Evolutionary conservation across 805 yeast species (phyloP).

Genomic region (Saccharomyces eubayanus): DNA sequence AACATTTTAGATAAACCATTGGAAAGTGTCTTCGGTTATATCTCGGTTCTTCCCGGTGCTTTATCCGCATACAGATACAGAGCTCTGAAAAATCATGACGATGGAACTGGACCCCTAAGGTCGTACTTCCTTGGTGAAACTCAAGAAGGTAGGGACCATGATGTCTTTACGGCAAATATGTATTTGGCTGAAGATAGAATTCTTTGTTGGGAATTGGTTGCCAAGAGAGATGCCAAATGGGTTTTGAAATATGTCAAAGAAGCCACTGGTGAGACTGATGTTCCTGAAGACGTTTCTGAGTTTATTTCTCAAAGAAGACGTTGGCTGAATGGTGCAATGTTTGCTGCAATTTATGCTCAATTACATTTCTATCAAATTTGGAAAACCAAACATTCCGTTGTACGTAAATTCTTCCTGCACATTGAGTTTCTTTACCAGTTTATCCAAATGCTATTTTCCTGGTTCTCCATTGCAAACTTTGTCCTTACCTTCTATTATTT

Average conservation of each 20-base stretch:
- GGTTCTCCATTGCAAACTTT: slow-evolving; percentile 88
- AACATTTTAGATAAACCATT: slow-evolving; percentile 90
- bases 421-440: slow-evolving; percentile 86
- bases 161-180: slow-evolving; percentile 93
- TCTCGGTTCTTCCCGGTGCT: slow-evolving; percentile 92
- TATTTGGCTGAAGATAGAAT: slow-evolving; percentile 95
- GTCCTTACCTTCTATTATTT: slow-evolving; percentile 87
- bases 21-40: slow-evolving; percentile 88
- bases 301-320: slow-evolving; percentile 93
- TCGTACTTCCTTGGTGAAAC: slow-evolving; percentile 88
- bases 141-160: slow-evolving; percentile 48
- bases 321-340: slow-evolving; percentile 96
- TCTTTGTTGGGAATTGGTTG: slow-evolving; percentile 91
- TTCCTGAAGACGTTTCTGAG: slow-evolving; percentile 90
- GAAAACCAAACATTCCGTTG: slow-evolving; percentile 74
- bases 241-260: slow-evolving; percentile 83
- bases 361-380: slow-evolving; percentile 81
- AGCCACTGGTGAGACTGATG: slow-evolving; percentile 95
- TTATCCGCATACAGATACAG: slow-evolving; percentile 87
- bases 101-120: slow-evolving; percentile 85
- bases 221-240: slow-evolving; percentile 78
- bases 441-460: slow-evolving; percentile 69
- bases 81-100: slow-evolving; percentile 75
- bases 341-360: slow-evolving; percentile 89
- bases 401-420: slow-evolving; percentile 76